These are phyloP conservation scores for Falciphora oryzae DNA, from an alignment of 2,329 filamentous ascomycete species.

Conservation along the genomic window DNA sequence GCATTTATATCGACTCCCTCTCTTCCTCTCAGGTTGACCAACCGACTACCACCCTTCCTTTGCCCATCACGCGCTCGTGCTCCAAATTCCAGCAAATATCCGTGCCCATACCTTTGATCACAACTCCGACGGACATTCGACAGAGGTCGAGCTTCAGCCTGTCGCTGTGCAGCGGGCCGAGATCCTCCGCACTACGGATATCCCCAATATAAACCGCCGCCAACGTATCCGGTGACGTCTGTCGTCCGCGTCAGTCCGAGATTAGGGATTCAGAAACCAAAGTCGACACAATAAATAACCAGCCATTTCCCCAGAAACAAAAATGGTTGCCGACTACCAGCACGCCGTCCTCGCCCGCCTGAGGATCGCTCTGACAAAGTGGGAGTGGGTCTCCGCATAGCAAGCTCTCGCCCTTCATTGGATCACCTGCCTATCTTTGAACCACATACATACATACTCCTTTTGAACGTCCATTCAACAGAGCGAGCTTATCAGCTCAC, in stretches of 20 bases:
- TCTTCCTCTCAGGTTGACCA: too few species aligned
- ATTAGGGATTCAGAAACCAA: not conserved
- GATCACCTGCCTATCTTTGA: not conserved
- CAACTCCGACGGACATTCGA: too few species aligned
- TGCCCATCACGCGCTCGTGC: too few species aligned
- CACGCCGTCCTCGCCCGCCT: conserved; percentile 5
- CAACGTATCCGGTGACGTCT: not conserved
- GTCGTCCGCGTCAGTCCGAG: not conserved
- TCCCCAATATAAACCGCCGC: conserved; percentile 9
- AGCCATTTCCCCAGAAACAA: not conserved
- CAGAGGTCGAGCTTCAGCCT: too few species aligned
- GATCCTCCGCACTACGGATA: conserved; percentile 6
- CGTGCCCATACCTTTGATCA: too few species aligned
- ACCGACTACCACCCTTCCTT: too few species aligned
- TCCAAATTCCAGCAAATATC: too few species aligned
- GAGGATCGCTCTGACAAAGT: conserved; percentile 4
- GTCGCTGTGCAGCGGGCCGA: too few species aligned
- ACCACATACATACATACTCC: too few species aligned
- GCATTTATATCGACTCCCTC: too few species aligned
- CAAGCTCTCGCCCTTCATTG: conserved; percentile 4
- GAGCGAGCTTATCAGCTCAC: not conserved
- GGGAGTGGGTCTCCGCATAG: not conserved
- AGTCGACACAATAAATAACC: not conserved
- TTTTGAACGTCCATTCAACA: not conserved
- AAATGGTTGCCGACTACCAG: not conserved